Evolutionary conservation across 768 basidiomycete species (phyloP).

Genomic region (Rubroboletus satanas): DNA sequence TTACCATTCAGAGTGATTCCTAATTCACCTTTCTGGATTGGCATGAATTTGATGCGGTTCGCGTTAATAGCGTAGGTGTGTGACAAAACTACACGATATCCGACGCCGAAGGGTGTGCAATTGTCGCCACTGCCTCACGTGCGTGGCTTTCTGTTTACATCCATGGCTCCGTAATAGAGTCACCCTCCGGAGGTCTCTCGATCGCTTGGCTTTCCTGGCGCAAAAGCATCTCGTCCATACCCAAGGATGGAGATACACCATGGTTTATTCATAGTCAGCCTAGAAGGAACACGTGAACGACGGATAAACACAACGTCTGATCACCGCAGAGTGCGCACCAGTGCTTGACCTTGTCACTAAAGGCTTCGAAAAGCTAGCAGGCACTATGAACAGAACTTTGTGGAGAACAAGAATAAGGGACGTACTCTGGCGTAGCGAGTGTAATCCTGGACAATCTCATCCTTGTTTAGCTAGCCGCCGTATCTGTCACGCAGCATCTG

Average conservation of each 20-base stretch:
- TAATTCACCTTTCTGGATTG: conserved; percentile 58
- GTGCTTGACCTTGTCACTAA: conserved; percentile 73
- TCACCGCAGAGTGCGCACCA: conserved; percentile 41
- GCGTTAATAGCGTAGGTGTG: conserved; percentile 65
- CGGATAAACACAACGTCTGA: conserved; percentile 11
- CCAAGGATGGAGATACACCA: conserved; percentile 69
- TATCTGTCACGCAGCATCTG: not conserved
- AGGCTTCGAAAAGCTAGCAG: conserved; percentile 49
- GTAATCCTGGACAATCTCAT: conserved; percentile 42
- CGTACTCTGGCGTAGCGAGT: conserved; percentile 53
- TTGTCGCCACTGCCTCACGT: not conserved
- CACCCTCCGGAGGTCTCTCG: conserved; percentile 57
- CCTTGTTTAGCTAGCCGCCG: not conserved
- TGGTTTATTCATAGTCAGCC: conserved; percentile 75
- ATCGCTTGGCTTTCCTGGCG: conserved; percentile 66
- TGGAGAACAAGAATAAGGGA: conserved; percentile 13
- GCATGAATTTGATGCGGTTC: conserved; percentile 65
- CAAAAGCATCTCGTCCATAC: conserved; percentile 69
- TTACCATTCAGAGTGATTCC: conserved; percentile 81
- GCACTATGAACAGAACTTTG: not conserved
- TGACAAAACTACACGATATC: conserved; percentile 62
- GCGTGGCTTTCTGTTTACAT: conserved; percentile 42
- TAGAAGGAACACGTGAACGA: conserved; percentile 27
- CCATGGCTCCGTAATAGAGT: conserved; percentile 67
- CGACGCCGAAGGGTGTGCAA: conserved; percentile 45